Conservation (phyloP, 75 land plant genomes). For the Sequoia sempervirens region DNA sequence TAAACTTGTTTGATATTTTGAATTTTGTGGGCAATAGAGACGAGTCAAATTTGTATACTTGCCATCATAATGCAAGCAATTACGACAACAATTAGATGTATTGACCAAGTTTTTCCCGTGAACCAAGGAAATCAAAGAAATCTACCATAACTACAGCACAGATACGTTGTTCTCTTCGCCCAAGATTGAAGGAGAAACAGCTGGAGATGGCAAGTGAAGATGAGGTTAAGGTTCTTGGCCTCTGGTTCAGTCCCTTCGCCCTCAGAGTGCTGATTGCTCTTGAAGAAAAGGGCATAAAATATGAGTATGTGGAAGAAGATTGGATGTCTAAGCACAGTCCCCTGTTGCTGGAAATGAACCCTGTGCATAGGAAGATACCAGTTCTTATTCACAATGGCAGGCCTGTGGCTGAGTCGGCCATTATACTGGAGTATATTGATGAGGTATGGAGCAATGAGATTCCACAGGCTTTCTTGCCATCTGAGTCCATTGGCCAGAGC, state of each 20-base stretch:
- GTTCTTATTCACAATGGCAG: slow-evolving; percentile 15
- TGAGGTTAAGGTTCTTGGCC: slow-evolving; percentile 14
- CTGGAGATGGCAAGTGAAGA: not conserved
- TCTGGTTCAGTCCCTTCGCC: slow-evolving; percentile 23
- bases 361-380: slow-evolving; percentile 7
- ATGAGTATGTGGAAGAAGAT: slow-evolving; percentile 3
- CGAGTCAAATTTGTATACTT: too few species aligned
- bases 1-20: too few species aligned
- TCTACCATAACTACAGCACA: not conserved
- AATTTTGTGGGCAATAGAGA: too few species aligned
- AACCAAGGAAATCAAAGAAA: not conserved
- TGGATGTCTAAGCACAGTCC: not conserved
- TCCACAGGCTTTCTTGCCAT: slow-evolving; percentile 27
- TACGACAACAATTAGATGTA: too few species aligned
- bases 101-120: too few species aligned
- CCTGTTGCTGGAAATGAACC: slow-evolving; percentile 9
- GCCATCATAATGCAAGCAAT: too few species aligned
- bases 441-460: not conserved
- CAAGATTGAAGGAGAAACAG: not conserved
- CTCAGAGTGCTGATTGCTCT: slow-evolving; percentile 18
- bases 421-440: slow-evolving; percentile 7
- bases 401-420: slow-evolving; percentile 9
- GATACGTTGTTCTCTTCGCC: not conserved
- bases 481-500: slow-evolving; percentile 39
- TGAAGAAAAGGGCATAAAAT: slow-evolving; percentile 24